Evolutionary conservation across 2,329 filamentous ascomycete species (phyloP).

Genomic region (Penicillium olsonii): DNA sequence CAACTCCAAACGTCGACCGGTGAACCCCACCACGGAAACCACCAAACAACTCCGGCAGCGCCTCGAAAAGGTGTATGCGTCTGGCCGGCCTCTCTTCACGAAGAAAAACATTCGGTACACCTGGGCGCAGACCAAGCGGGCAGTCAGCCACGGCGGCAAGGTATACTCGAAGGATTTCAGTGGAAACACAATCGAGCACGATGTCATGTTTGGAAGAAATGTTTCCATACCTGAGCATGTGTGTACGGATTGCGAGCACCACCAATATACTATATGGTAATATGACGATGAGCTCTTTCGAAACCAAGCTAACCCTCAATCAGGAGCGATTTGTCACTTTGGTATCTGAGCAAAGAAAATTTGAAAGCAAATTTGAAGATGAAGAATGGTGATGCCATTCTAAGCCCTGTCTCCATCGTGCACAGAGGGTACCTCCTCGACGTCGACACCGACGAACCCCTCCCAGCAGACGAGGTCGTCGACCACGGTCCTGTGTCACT

Average conservation of each 20-base stretch:
- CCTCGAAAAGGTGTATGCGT: not conserved
- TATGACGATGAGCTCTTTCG: not conserved
- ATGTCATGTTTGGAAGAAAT: not conserved
- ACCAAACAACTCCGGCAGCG: not conserved
- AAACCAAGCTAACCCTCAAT: not conserved
- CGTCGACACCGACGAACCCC: not conserved
- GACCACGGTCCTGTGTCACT: not conserved
- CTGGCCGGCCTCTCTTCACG: conserved; percentile 1
- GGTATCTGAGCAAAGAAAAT: not conserved
- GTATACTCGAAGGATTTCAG: not conserved
- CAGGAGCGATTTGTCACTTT: not conserved
- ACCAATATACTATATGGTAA: not conserved
- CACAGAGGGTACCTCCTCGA: not conserved
- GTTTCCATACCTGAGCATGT: not conserved
- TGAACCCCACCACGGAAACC: not conserved
- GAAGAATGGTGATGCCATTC: not conserved
- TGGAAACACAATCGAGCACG: not conserved
- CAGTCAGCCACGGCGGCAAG: not conserved
- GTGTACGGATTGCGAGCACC: not conserved
- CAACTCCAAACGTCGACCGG: not conserved
- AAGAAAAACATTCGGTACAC: not conserved
- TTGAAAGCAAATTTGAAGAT: not conserved
- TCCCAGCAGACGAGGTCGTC: not conserved
- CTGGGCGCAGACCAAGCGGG: conserved; percentile 1
- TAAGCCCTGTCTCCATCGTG: not conserved